phyloP scores from a whole-genome alignment of 441 rosid species.

The Jatropha podagrica region DNA sequence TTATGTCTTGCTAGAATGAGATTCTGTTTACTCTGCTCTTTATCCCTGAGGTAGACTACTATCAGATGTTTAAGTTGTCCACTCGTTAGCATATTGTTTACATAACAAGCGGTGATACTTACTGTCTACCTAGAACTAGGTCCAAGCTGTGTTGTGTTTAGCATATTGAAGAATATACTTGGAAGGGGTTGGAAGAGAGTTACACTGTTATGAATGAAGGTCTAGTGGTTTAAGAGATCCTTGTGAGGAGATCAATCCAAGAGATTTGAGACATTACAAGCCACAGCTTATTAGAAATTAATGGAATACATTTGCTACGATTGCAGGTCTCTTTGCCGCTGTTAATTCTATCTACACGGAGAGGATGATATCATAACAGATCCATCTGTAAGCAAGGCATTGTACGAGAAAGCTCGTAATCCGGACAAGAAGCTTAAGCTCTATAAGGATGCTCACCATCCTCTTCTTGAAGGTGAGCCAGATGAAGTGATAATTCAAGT shows the following conservation, averaged over 20 bases:
- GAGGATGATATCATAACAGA: slow-evolving; percentile 81
- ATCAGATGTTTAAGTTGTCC: background rate
- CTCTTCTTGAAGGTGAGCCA: slow-evolving; percentile 88
- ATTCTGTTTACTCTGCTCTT: background rate
- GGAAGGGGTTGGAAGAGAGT: background rate
- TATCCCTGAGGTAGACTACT: background rate
- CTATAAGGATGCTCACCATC: slow-evolving; percentile 64
- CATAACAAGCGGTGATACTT: background rate
- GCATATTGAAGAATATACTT: background rate
- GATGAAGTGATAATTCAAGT: slow-evolving; percentile 71
- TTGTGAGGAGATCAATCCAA: too few relatives aligned
- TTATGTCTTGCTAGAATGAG: background rate
- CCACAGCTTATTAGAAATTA: too few relatives aligned
- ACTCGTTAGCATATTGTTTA: background rate
- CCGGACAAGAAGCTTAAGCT: slow-evolving; percentile 68
- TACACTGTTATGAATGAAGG: too few relatives aligned
- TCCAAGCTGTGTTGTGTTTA: background rate
- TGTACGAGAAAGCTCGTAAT: slow-evolving; percentile 76
- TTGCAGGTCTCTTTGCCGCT: slow-evolving; percentile 76
- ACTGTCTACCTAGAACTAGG: background rate
- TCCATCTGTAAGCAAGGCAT: slow-evolving; percentile 82
- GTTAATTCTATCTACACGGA: slow-evolving; percentile 73
- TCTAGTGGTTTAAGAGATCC: too few relatives aligned
- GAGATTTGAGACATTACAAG: too few relatives aligned
- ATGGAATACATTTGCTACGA: background rate